phyloP scores from a whole-genome alignment of 2,329 filamentous ascomycete genomes.

The Arthrinium puccinioides region DNA sequence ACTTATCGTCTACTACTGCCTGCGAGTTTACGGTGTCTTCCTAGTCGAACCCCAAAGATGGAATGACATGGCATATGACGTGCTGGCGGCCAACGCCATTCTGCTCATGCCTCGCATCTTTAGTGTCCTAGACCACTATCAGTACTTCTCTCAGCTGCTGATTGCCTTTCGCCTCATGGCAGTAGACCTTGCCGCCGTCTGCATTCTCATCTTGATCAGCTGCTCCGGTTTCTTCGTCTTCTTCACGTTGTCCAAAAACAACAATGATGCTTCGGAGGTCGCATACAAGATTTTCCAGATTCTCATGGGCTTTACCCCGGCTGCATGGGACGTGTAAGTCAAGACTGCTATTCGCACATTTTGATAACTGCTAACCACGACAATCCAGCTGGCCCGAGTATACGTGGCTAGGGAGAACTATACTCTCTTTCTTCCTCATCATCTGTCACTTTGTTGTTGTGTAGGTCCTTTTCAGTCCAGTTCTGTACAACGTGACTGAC shows the following conservation, averaged over 20 bases:
- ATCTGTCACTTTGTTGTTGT: slow-evolving; percentile 94
- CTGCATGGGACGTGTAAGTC: slow-evolving; percentile 79
- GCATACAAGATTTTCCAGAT: slow-evolving; percentile 91
- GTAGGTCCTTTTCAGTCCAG: too few species aligned
- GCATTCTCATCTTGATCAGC: slow-evolving; percentile 74
- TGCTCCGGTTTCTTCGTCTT: slow-evolving; percentile 96
- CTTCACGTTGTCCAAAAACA: slow-evolving; percentile 72
- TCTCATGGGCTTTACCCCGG: slow-evolving; percentile 90
- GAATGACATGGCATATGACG: slow-evolving; percentile 84
- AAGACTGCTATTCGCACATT: too few species aligned
- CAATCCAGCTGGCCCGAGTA: slow-evolving; percentile 60
- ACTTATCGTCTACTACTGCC: slow-evolving; percentile 81
- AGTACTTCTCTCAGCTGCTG: slow-evolving; percentile 89
- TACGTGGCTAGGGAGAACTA: slow-evolving; percentile 66
- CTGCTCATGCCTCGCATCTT: slow-evolving; percentile 86
- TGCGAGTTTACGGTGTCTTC: slow-evolving; percentile 82
- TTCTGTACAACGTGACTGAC: slow-evolving; percentile 14
- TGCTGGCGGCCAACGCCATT: slow-evolving; percentile 86
- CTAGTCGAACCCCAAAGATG: slow-evolving; percentile 67
- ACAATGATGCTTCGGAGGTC: slow-evolving; percentile 64
- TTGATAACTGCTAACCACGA: slow-evolving; percentile 8
- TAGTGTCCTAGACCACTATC: slow-evolving; percentile 88
- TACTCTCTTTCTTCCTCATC: slow-evolving; percentile 79
- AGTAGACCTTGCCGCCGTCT: slow-evolving; percentile 77
- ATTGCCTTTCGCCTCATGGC: slow-evolving; percentile 95